Base-by-base conservation (phyloP, 768 basidiomycete genomes). In the Pleurotus tuoliensis region DNA sequence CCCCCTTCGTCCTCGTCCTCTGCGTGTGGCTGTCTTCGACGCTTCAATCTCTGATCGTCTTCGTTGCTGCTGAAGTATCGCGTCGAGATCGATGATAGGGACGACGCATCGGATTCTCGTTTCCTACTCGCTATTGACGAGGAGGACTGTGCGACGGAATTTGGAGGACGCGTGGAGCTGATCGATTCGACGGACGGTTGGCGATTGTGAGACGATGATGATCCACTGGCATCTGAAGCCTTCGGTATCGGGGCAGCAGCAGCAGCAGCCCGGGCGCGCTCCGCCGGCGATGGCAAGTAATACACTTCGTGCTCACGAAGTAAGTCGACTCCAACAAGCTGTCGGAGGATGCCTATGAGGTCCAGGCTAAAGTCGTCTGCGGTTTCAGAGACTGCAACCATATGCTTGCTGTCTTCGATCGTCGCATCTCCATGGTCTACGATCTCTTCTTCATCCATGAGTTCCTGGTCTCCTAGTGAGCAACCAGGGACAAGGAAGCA, bases 401-500 rank as follows among this genome's bases (percentile, higher is more conserved):
- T 76, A 16, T 73, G 71, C 8, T 65, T 59, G 48, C 76, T 74
- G 47, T 86, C 84, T 20, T 81, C 78, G 18, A 69, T 61, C 12
- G 76, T 79, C 6, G 83, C 84, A 60, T 76, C 72, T 3, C 86
- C 86, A 56, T 82, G 77, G 61, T 89, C 86, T 56, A 74, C 65
- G 44, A 88, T 87, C 13, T 81, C 74, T 60, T 86, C 79, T 51
- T 85, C 78, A 27, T 76, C 66, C 71, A 88, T 86, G 48, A 87
- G 66, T 58, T 82, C 77, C 38, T 63, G 62, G 61, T 88, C 76
- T 27, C 75, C 76, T 41, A 89, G 76, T 5, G 86, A 81, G 61
- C 87, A 89, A 1, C 85, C 85, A 0, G 87, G 87, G 4, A 87
- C 83, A 27, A 87, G 75, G 69, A 89, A 89, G 60, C 63, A 77